Base-by-base conservation (phyloP, 2,329 filamentous ascomycete species). In the Pseudogymnoascus sp. region DNA sequence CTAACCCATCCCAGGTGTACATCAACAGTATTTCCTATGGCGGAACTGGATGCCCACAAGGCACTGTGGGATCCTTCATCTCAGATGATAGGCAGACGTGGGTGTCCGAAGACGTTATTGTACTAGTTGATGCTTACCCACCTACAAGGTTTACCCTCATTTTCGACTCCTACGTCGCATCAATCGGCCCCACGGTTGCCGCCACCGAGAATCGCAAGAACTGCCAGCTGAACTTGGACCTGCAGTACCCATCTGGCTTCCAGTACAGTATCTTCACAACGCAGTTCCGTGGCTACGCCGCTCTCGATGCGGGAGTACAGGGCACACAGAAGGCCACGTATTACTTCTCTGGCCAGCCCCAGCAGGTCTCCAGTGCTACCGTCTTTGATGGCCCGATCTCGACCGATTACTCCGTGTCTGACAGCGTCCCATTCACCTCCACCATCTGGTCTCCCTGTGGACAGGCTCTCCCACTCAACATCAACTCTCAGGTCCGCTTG, bases 401-500 rank as follows among this genome's bases (percentile, higher is more conserved):
- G 64, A 71, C 72, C 38, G 74, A 76, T 67, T 83, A 81, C 72
- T 56, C 50, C 9, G 11, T 70, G 70, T 75, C 75, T 59, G 80
- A 82, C 67, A 69, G 74, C 60, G 75, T 80, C 64, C 75, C 77
- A 61, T 74, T 76, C 68, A 75, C 76, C 44, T 78, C 77, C 37
- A 74, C 75, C 42, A 78, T 82, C 65, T 83, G 80, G 80, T 82
- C 80, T 59, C 79, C 79, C 15, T 83, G 80, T 73, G 80, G 80
- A 61, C 70, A 73, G 21, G 75, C 77, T 40, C 79, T 78, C 64
- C 73, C 80, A 66, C 75, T 83, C 68, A 82, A 82, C 74, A 80
- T 83, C 75, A 82, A 83, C 75, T 81, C 79, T 31, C 78, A 81
- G 68, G 75, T 79, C 67, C 77, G 77, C 66, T 70, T 80, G 64